A percentile compares a stretch with the other conserved stretches of the same genome.
These are phyloP conservation scores for Porphyrellus cyaneotinctus DNA, from an alignment of 768 basidiomycete species.

Conservation along the genomic window DNA sequence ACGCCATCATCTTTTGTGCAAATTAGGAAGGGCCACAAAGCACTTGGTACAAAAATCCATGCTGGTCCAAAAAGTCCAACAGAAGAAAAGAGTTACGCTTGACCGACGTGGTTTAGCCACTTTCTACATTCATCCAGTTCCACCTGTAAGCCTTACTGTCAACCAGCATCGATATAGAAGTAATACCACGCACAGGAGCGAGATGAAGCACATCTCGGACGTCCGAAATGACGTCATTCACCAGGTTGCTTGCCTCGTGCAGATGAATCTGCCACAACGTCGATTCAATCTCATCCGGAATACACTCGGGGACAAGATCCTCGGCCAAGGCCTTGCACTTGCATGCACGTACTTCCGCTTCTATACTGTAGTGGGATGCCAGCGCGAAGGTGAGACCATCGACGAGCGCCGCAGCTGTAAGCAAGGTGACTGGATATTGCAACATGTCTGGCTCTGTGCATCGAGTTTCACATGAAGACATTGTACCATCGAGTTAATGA, in stretches of 20 bases:
- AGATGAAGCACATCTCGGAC: slow-evolving; percentile 24
- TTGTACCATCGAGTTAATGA: not conserved
- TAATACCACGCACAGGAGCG: slow-evolving; percentile 13
- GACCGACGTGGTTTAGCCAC: slow-evolving; percentile 19
- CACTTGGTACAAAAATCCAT: not conserved
- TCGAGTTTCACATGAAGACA: not conserved
- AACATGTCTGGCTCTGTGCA: slow-evolving; percentile 49
- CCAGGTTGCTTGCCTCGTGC: slow-evolving; percentile 7
- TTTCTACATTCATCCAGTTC: slow-evolving; percentile 24
- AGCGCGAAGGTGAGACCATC: slow-evolving; percentile 42
- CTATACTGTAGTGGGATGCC: slow-evolving; percentile 33
- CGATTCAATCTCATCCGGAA: not conserved
- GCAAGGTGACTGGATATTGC: slow-evolving; percentile 47
- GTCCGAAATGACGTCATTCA: slow-evolving; percentile 21
- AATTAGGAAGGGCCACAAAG: slow-evolving; percentile 13
- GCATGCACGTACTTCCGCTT: slow-evolving; percentile 17
- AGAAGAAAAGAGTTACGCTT: not conserved
- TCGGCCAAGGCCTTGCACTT: not conserved
- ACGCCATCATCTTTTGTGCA: slow-evolving; percentile 5
- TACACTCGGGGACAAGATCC: not conserved
- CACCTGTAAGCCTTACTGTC: slow-evolving; percentile 11
- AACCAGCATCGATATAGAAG: not conserved
- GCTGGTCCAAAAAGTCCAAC: not conserved
- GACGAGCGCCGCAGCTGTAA: slow-evolving; percentile 51
- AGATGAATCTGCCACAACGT: slow-evolving; percentile 11